Conservation (phyloP, 2,329 filamentous ascomycete genomes). For the Ustulina deusta region DNA sequence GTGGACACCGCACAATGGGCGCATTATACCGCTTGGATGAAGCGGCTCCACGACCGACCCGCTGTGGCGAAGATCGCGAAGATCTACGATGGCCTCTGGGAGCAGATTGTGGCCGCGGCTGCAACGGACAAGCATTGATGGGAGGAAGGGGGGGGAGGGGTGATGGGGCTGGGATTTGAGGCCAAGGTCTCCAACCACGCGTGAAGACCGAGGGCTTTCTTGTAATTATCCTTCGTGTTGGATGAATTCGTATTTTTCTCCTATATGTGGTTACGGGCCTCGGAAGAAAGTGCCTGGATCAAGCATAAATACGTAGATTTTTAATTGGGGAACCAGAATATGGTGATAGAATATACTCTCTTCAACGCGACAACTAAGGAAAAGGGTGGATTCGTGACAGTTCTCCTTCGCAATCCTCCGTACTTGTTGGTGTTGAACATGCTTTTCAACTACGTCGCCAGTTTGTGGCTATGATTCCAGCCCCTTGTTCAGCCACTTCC, state of each 20-base stretch:
- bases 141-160: too few relatives aligned
- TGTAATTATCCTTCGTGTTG: not conserved
- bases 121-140: slow-evolving; percentile 3
- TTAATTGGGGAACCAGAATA: too few relatives aligned
- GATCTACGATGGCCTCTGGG: slow-evolving; percentile 16
- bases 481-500: too few relatives aligned
- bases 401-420: too few relatives aligned
- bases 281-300: not conserved
- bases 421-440: too few relatives aligned
- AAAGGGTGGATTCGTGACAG: too few relatives aligned
- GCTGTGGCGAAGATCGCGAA: slow-evolving; percentile 28
- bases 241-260: not conserved
- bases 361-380: too few relatives aligned
- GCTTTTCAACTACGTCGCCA: too few relatives aligned
- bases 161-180: not conserved
- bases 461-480: too few relatives aligned
- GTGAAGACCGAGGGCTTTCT: not conserved
- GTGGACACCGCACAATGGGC: slow-evolving; percentile 25
- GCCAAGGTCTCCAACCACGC: not conserved
- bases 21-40: slow-evolving; percentile 27
- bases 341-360: too few relatives aligned
- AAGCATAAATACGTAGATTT: not conserved
- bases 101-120: not conserved
- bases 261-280: not conserved
- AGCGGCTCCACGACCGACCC: slow-evolving; percentile 20